Evolutionary conservation across 2,329 filamentous ascomycete species (phyloP).

Genomic region (Penicillium sp.): DNA sequence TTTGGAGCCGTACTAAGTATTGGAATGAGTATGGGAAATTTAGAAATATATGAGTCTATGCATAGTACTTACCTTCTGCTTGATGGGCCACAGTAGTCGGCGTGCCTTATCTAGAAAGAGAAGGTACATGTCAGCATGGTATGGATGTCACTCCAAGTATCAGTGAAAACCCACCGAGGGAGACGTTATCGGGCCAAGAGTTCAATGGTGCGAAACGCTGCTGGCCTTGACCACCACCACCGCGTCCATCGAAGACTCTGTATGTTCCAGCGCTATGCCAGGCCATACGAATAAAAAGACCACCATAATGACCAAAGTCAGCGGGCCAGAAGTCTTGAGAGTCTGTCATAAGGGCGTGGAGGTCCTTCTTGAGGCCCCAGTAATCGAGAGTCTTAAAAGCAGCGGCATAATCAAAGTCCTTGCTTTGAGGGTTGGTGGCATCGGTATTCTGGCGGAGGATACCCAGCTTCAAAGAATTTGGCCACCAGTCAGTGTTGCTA

Average conservation of each 20-base stretch:
- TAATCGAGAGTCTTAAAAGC: conserved; percentile 74
- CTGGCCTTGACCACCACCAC: conserved; percentile 70
- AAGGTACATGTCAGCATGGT: background rate
- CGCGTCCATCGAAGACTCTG: conserved; percentile 70
- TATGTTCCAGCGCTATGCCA: conserved; percentile 81
- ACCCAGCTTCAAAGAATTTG: conserved; percentile 63
- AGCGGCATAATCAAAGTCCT: conserved; percentile 68
- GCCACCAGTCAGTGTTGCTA: conserved; percentile 71
- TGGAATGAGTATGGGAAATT: background rate
- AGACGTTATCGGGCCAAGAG: conserved; percentile 78
- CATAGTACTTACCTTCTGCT: conserved; percentile 57
- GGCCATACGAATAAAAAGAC: conserved; percentile 75
- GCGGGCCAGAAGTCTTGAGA: conserved; percentile 81
- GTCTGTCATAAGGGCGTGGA: conserved; percentile 69
- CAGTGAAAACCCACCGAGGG: conserved; percentile 41
- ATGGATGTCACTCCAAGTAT: too few species aligned
- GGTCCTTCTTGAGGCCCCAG: conserved; percentile 69
- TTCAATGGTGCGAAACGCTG: conserved; percentile 79
- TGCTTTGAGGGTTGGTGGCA: conserved; percentile 61
- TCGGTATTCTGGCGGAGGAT: conserved; percentile 70
- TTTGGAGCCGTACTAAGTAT: conserved; percentile 65
- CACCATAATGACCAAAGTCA: conserved; percentile 77
- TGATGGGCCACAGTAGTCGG: conserved; percentile 75
- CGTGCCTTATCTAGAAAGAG: conserved; percentile 65
- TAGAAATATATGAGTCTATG: too few species aligned